Base-by-base conservation (phyloP, 139 green algal species). In the Pseudopediastrum boryanum region DNA sequence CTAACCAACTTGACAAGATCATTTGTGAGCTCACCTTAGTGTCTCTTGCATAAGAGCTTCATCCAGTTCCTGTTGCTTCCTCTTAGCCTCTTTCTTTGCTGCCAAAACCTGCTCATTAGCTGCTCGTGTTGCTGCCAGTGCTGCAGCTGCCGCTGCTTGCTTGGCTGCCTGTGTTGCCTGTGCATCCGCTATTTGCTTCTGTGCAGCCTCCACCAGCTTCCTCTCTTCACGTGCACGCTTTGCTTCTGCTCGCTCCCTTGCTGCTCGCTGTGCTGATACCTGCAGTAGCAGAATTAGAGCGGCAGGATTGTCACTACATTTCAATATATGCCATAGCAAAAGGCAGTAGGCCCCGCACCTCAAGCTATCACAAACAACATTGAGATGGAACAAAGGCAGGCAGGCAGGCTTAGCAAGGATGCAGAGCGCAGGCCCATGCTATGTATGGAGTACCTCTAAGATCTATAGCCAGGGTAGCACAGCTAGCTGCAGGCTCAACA, bases 31-130 rank as follows among this genome's bases (percentile, higher is more conserved):
- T n/a, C 71, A 78, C 71, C 61, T 78, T n/a, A 78, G 68, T 10
- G 71, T 78, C n/a, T 78, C 52, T 7, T 38, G 10, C 71, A 78
- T 78, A 13, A 78, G 54, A 39, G 12, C 44, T 41, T 78, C 71
- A 33, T 78, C 71, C 6, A 38, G 35, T n/a, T 61, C 41, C 71
- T 78, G 56, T 38, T 78, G 71, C 71, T 69, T 56, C 50, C 50
- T 69, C 10, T 39, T 27, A 21, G 71, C 71, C 10, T 33, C 2
- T 2, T 38, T 27, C 54, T 58, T 78, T 19, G 36, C 52, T 41
- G 50, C 38, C 39, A 70, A 35, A 2, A 56, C 71, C 29, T 39
- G 41, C 39, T 33, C 12, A 43, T 78, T 78, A 5, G 71, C 54
- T 29, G 3, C 38, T 29, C 64, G 43, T 2, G 71, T 56, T 33